Percentiles rank a stretch among this genome's conserved stretches.
phyloP scores from a whole-genome alignment of 2,329 filamentous ascomycete species.

The Colletotrichum noveboracense region DNA sequence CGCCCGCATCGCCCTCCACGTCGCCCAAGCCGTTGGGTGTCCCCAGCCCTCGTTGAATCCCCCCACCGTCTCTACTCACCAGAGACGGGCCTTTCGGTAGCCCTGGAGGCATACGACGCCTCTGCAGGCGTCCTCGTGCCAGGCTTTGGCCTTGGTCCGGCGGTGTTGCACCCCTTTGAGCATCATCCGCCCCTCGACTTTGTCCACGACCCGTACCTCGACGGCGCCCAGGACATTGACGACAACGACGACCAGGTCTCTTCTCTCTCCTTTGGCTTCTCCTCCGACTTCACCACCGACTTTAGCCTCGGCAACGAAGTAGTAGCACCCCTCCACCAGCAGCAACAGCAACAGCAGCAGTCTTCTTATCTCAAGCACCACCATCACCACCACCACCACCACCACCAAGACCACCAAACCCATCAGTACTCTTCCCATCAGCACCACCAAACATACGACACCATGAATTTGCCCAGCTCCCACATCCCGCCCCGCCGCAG shows the following conservation, averaged over 20 bases:
- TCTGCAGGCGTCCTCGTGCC: conserved; percentile 35
- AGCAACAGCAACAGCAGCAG: conserved; percentile 15
- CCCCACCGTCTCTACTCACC: conserved; percentile 16
- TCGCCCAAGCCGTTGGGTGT: conserved; percentile 4
- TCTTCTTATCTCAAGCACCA: conserved; percentile 24
- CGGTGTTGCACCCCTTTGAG: conserved; percentile 29
- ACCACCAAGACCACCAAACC: conserved; percentile 28
- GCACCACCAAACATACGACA: conserved; percentile 23
- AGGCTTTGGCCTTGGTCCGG: conserved; percentile 37
- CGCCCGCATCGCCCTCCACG: background rate
- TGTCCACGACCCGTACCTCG: conserved; percentile 10
- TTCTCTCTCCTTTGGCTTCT: conserved; percentile 29
- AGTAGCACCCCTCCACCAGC: conserved; percentile 19
- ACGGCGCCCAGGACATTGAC: background rate
- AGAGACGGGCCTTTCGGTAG: conserved; percentile 30
- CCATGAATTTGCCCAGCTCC: conserved; percentile 23
- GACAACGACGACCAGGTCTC: conserved; percentile 21
- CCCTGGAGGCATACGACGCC: conserved; percentile 40
- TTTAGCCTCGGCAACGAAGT: background rate
- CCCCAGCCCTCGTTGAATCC: background rate
- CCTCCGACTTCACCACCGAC: conserved; percentile 9
- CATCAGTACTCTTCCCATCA: conserved; percentile 21
- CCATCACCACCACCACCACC: conserved; percentile 2
- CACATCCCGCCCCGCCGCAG: conserved; percentile 23
- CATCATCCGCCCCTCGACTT: conserved; percentile 15